Conservation (phyloP, 2,329 filamentous ascomycete species). For the Capronia americana region DNA sequence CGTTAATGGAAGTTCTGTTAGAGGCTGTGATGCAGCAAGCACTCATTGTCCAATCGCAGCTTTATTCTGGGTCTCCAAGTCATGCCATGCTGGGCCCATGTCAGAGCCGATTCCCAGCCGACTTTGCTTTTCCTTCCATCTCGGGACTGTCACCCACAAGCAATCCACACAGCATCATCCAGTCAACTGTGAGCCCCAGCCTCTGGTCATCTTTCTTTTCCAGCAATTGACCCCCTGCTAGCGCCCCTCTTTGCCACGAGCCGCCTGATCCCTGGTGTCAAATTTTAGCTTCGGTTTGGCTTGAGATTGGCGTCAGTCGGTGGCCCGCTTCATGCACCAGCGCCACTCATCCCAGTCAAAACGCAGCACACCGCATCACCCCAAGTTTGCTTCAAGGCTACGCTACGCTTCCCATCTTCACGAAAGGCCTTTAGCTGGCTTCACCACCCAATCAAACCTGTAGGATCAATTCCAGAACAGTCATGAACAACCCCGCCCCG, state of each 20-base stretch:
- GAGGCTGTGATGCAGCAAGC: background rate
- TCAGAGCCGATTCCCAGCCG: background rate
- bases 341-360: constrained; percentile 26
- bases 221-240: constrained; percentile 13
- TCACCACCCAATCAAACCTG: constrained; percentile 32
- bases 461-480: constrained; percentile 28
- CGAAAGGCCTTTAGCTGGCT: constrained; percentile 27
- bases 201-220: constrained; percentile 2
- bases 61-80: background rate
- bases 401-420: constrained; percentile 30
- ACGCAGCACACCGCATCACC: constrained; percentile 29
- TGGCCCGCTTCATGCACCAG: constrained; percentile 25
- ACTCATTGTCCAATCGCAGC: constrained; percentile 1
- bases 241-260: constrained; percentile 24
- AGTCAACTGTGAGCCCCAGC: background rate
- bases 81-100: background rate
- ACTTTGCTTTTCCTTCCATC: background rate
- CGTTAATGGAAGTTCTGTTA: background rate
- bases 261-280: constrained; percentile 15
- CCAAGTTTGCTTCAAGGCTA: constrained; percentile 29
- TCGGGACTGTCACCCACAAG: constrained; percentile 1
- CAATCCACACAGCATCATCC: background rate
- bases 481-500: constrained; percentile 40
- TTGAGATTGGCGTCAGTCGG: constrained; percentile 26
- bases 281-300: constrained; percentile 16